Evolutionary conservation across 352 stramenopile species (phyloP), one percentile per base, ranked within the genome.

Genomic region (Pythium rhizo-oryzae): DNA sequence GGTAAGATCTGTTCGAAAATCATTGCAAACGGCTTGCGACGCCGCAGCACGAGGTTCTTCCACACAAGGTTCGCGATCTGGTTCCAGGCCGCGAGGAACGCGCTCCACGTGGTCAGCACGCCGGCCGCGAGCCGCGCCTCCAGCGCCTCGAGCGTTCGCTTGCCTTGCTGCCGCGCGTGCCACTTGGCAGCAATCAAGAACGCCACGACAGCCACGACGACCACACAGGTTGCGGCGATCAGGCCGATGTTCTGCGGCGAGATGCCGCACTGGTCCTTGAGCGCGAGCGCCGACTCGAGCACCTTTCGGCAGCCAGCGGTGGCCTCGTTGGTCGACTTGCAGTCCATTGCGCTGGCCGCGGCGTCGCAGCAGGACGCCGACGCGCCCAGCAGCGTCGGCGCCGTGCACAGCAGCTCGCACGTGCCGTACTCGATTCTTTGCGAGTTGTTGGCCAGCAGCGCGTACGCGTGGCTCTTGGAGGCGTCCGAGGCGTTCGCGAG

Each of bases 21-120:
- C 19, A 88, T 69, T 6, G 76, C 65, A 28, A 89, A 44, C 8
- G 80, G 80, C 35, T 81, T 77, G 1, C 74, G 69, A 39, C 77
- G 63, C 25, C 80, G 68, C 47, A 90, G 79, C 18, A 87, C 23
- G 9, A 89, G 43, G 55, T 92, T 92, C 59, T 92, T 92, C 81
- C 84, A 90, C 44, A 90, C 76, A n/a, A 90, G 67, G 59, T 90
- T 88, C 7, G 76, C 81, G 16, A 87, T 66, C 56, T 90, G 80
- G 65, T 70, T 75, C 77, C 75, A 88, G 9, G 74, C 64, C 28
- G 81, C 78, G 11, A 88, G 39, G 9, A 71, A 65, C 4, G 67
- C 67, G 30, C 67, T 67, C 74, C 70, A 84, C 9, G 50, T 75
- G 21, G 68, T 71, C 23, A 60, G 7, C 37, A 65, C 60, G 15